These are phyloP conservation scores for Jatropha podagrica DNA, from an alignment of 441 rosid species.

Conservation along the genomic window DNA sequence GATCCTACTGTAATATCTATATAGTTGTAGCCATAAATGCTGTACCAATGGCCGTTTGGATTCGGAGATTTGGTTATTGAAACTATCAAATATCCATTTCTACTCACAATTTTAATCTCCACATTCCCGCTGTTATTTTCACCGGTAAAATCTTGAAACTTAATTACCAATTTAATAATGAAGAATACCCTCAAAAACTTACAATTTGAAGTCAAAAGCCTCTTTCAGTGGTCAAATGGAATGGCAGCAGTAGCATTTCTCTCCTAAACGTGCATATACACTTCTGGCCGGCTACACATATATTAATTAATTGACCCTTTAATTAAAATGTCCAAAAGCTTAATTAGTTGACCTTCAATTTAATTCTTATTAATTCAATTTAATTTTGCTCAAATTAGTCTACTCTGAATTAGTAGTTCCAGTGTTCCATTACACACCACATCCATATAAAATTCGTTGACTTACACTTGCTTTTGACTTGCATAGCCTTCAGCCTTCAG, in stretches of 20 bases:
- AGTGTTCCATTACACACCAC: slow-evolving; percentile 1
- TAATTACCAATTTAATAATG: too few species aligned
- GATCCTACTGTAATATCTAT: slow-evolving; percentile 16
- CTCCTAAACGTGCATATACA: neutral
- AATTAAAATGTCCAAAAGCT: neutral
- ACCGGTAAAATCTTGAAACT: too few species aligned
- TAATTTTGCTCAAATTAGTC: neutral
- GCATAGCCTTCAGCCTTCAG: neutral
- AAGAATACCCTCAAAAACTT: neutral
- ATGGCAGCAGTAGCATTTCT: neutral
- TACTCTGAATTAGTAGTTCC: neutral
- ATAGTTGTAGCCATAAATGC: slow-evolving; percentile 20
- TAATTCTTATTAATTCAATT: neutral
- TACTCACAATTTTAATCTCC: too few species aligned
- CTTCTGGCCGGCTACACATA: neutral
- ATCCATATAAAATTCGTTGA: neutral
- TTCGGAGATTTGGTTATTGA: neutral
- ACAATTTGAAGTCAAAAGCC: neutral
- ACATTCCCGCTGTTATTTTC: too few species aligned
- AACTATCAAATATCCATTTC: neutral
- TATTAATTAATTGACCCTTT: neutral
- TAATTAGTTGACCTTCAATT: neutral
- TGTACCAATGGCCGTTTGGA: slow-evolving; percentile 11
- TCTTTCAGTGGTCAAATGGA: neutral
- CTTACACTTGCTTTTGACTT: slow-evolving; percentile 2